Base-by-base conservation (phyloP, 108 stramenopile genomes). In the Fragilariopsis cylindrus region DNA sequence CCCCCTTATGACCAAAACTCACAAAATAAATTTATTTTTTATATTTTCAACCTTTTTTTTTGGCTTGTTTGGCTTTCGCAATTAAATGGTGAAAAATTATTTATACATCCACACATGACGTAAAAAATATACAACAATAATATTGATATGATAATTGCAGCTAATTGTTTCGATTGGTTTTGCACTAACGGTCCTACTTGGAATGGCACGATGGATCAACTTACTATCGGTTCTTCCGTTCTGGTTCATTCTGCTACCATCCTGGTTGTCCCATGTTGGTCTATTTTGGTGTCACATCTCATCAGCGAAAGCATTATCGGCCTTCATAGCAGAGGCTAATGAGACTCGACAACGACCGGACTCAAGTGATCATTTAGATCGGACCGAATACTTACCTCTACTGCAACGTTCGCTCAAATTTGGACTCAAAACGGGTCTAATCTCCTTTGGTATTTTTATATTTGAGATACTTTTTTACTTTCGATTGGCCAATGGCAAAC, bases 391-490 rank as follows among this genome's bases (percentile, higher is more conserved):
- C 75, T 69, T 94, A 46, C 90, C 93, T 39, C 79, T 94, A 15
- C 81, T 94, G 54, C 93, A 94, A 70, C 74, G 91, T 52, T 87
- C 90, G 8, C 81, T 94, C 18, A 94, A 92, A 74, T 92, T 92
- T 81, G 93, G 91, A 30, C 66, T 92, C 47, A 94, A 94, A 79
- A 94, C 93, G 19, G 93, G 93, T n/a, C 68, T 90, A 48, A 79
- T 94, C 3, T 92, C 89, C 53, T 89, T 92, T 70, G 77, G 77
- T 40, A 55, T 89, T 12, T 92, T 94, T 76, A 65, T 94, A 39
- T 92, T 94, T 73, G 93, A 94, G 65, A 81, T 94, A 21, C 77
- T 94, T 16, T 63, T 94, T 48, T 92, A 81, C 72, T 69, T 90
- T 30, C 60, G 85, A 65, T 70, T 92, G 48, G 60, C 72, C 42